phyloP scores from a whole-genome alignment of 495 filamentous ascomycete genomes.

The Penicillium taxi region DNA sequence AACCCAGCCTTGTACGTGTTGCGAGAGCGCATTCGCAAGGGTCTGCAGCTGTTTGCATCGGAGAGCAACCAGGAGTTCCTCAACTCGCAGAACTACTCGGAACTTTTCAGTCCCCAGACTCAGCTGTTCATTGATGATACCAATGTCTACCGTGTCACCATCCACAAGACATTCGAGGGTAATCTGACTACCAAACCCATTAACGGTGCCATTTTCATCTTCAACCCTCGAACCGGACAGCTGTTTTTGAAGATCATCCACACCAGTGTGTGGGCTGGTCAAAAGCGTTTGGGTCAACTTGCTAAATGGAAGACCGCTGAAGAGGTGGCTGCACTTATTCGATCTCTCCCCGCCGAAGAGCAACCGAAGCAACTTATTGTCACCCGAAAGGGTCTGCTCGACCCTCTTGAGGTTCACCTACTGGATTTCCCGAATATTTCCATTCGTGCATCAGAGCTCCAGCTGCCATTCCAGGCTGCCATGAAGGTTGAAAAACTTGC shows the following conservation, averaged over 20 bases:
- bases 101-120: constrained; percentile 98
- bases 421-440: constrained; percentile 99
- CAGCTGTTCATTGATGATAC: constrained; percentile 99
- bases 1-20: constrained; percentile 96
- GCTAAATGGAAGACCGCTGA: constrained; percentile 99
- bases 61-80: constrained; percentile 99
- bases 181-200: constrained; percentile 99
- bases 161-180: constrained; percentile 99
- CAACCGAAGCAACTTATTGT: constrained; percentile 99
- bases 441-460: constrained; percentile 94
- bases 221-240: constrained; percentile 96
- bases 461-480: constrained; percentile 97
- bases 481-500: constrained; percentile 99
- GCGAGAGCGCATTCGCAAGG: constrained; percentile 96
- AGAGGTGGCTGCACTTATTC: constrained; percentile 97
- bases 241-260: constrained; percentile 99
- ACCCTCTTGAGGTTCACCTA: constrained; percentile 95
- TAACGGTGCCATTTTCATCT: constrained; percentile 99
- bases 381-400: constrained; percentile 91
- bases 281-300: constrained; percentile 97
- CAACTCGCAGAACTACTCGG: constrained; percentile 99
- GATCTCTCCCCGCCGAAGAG: constrained; percentile 94
- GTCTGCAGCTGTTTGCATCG: constrained; percentile 94
- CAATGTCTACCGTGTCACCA: constrained; percentile 98
- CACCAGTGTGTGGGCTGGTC: constrained; percentile 98